These are phyloP conservation scores for Colletotrichum sp. DNA, from an alignment of 2,329 filamentous ascomycete species.

Conservation along the genomic window DNA sequence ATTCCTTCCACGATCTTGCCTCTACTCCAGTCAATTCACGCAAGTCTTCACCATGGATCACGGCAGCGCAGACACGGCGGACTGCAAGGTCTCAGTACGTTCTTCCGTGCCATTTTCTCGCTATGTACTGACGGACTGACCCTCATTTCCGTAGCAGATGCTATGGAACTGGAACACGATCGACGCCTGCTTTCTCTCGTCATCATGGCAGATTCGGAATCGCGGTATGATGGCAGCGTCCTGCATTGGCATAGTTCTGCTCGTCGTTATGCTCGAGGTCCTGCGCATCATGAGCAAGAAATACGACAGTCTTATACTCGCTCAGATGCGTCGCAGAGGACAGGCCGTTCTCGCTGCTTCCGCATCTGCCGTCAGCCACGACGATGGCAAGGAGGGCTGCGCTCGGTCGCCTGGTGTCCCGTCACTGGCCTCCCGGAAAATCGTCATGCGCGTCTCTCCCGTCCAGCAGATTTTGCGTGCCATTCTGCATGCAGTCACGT, in stretches of 20 bases:
- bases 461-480: neutral
- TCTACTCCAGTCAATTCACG: neutral
- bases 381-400: neutral
- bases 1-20: neutral
- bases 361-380: neutral
- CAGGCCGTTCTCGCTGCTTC: neutral
- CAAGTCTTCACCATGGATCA: constrained; percentile 8
- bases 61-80: constrained; percentile 17
- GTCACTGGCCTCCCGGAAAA: rapidly evolving
- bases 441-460: neutral
- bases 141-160: neutral
- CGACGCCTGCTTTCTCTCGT: constrained; percentile 2
- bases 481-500: neutral
- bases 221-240: constrained; percentile 15
- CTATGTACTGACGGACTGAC: neutral
- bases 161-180: constrained; percentile 15
- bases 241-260: neutral
- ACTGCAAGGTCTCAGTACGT: constrained; percentile 35
- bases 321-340: neutral
- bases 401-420: neutral
- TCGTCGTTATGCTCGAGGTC: neutral
- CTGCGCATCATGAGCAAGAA: neutral
- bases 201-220: constrained; percentile 1
- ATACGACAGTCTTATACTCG: neutral
- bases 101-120: neutral